These are phyloP conservation scores for Berkeleyomyces basicola DNA, from an alignment of 2,329 filamentous ascomycete genomes.

Conservation along the genomic window DNA sequence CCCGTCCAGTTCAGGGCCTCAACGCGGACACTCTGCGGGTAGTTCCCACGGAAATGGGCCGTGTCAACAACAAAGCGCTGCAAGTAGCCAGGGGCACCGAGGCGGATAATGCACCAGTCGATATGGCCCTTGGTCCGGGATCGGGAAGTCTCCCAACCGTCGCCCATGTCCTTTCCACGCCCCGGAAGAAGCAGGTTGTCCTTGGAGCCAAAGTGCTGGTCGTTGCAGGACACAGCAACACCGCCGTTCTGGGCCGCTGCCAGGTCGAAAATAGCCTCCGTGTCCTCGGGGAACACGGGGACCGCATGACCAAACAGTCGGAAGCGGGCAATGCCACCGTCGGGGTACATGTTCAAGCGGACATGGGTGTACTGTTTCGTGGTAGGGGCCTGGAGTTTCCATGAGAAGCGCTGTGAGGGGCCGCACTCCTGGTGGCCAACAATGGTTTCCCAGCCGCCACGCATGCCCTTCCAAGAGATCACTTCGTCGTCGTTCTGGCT, in stretches of 20 bases:
- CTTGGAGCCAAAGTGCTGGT: slow-evolving; percentile 72
- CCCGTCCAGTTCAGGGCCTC: slow-evolving; percentile 41
- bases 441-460: slow-evolving; percentile 55
- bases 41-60: slow-evolving; percentile 71
- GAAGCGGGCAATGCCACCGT: slow-evolving; percentile 70
- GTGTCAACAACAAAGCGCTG: slow-evolving; percentile 61
- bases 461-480: slow-evolving; percentile 39
- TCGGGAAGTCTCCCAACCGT: slow-evolving; percentile 73
- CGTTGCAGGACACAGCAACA: slow-evolving; percentile 57
- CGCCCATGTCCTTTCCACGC: slow-evolving; percentile 69
- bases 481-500: slow-evolving; percentile 47
- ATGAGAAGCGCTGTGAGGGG: slow-evolving; percentile 55
- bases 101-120: slow-evolving; percentile 65
- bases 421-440: slow-evolving; percentile 55
- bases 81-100: slow-evolving; percentile 49
- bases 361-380: slow-evolving; percentile 63
- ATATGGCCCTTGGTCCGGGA: slow-evolving; percentile 55
- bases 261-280: slow-evolving; percentile 52
- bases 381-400: slow-evolving; percentile 44
- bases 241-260: slow-evolving; percentile 65
- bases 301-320: slow-evolving; percentile 60
- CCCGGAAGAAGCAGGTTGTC: slow-evolving; percentile 67
- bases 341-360: slow-evolving; percentile 68
- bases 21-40: slow-evolving; percentile 58
- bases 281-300: slow-evolving; percentile 55